Base-by-base conservation (phyloP, 257 asterid species). In the Fraxinus americana region DNA sequence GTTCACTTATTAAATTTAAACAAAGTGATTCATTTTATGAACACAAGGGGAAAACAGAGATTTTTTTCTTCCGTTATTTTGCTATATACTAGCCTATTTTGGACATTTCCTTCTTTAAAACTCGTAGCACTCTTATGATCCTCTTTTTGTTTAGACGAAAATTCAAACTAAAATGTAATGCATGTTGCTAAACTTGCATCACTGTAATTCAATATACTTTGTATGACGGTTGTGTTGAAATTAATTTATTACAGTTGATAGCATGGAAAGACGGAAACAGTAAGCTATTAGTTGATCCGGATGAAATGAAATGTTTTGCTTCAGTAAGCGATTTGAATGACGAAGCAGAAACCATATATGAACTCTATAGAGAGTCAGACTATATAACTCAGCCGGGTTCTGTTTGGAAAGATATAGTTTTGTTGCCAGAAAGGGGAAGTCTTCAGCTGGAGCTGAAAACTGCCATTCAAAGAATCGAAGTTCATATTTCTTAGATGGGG, bases 201-300 rank as follows among this genome's bases (percentile, higher is more conserved):
- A 9, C 7, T 27, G 35, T 63, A 63, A 27, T 63, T 63, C 69
- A 21, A 23, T 63, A 4, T 25, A 10, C 34, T 14, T 48, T 48
- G n/a, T 48, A 41, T 41, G 48, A 41, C 14, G 11, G 48, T 10
- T 41, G 48, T 41, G 13, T 3, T 48, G 57, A 16, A 48, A 48
- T 48, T 11, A 61, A 23, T 61, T 61, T 61, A 23, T 23, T 80
- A 82, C 86, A 95, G 99, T 75, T 95, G 86, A 95, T 93, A 76
- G 99, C 96, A 50, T 93, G 99, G 99, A 95, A 93, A 84, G 97
- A 91, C 76, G 96, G 93, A 77, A 88, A 82, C 29, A 84, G 89
- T 90, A 93, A 87, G 0, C 74, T 95, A 43, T 75, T 93, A 32
- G 89, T 95, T 10, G 97, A 93, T 59, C 89, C 84, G 0, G 90